Evolutionary conservation across 495 filamentous ascomycete genomes (phyloP).

Genomic region (Penicillium tannophilum): DNA sequence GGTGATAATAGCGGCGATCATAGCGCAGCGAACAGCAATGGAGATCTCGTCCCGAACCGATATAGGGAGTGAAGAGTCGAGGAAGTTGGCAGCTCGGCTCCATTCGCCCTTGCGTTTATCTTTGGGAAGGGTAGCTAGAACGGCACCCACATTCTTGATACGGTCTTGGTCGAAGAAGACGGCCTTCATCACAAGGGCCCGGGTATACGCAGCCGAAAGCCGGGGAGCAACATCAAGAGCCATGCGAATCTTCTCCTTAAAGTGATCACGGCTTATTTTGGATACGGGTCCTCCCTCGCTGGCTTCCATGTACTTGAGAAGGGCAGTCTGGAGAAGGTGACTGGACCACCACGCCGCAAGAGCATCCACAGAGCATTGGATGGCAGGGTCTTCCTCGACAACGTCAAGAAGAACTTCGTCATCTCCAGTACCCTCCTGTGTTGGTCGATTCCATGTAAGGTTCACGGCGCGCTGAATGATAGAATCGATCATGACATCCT

Average conservation of each 20-base stretch:
- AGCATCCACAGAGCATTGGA: constrained; percentile 85
- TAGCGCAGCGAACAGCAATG: constrained; percentile 77
- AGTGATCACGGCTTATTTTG: constrained; percentile 42
- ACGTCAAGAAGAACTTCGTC: constrained; percentile 74
- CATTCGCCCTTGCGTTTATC: constrained; percentile 38
- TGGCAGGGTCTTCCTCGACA: constrained; percentile 83
- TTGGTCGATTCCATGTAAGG: constrained; percentile 83
- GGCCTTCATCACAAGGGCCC: constrained; percentile 72
- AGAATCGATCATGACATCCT: constrained; percentile 72
- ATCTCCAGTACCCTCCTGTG: constrained; percentile 61
- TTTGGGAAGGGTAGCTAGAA: constrained; percentile 51
- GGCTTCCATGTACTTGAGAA: constrained; percentile 62
- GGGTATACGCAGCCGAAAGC: constrained; percentile 71
- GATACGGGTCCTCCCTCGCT: constrained; percentile 44
- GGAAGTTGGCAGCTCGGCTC: constrained; percentile 40
- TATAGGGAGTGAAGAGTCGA: constrained; percentile 50
- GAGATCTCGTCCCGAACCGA: constrained; percentile 64
- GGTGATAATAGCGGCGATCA: constrained; percentile 70
- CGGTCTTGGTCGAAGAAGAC: constrained; percentile 50
- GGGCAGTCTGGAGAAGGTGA: constrained; percentile 68
- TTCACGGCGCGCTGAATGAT: constrained; percentile 89
- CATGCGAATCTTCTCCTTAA: constrained; percentile 62
- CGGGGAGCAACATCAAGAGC: constrained; percentile 78
- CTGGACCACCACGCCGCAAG: constrained; percentile 90
- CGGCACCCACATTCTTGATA: constrained; percentile 48